Conservation (phyloP, 805 yeast genomes). For the Wickerhamiella azymoides region DNA sequence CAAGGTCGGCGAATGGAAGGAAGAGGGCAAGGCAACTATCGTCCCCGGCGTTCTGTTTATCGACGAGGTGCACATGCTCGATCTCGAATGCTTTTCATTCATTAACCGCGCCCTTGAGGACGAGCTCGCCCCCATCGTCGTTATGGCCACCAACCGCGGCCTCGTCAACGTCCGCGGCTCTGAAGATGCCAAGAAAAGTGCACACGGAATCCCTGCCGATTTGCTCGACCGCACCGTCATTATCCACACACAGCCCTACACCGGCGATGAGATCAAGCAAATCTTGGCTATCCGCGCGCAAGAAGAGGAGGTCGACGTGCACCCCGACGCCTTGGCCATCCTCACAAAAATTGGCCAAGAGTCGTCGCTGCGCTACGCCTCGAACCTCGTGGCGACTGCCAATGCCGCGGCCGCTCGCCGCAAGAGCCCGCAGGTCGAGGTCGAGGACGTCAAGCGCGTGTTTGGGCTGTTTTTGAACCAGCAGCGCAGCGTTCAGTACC, state of each 20-base stretch:
- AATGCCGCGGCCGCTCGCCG: constrained; percentile 76
- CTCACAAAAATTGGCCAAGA: constrained; percentile 82
- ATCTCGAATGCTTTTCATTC: constrained; percentile 89
- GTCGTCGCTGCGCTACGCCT: constrained; percentile 82
- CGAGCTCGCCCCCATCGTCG: constrained; percentile 90
- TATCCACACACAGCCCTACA: constrained; percentile 70
- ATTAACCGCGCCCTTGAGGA: constrained; percentile 93
- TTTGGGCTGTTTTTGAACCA: constrained; percentile 80
- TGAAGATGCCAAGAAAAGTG: constrained; percentile 58
- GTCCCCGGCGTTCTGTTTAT: constrained; percentile 95
- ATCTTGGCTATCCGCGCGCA: constrained; percentile 81
- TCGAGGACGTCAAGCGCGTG: constrained; percentile 74
- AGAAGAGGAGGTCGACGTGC: constrained; percentile 82
- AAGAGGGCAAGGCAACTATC: constrained; percentile 94
- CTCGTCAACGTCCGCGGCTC: constrained; percentile 89
- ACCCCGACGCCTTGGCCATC: constrained; percentile 70
- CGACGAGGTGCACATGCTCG: constrained; percentile 98
- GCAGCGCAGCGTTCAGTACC: constrained; percentile 73
- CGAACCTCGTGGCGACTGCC: constrained; percentile 81
- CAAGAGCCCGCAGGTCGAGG: constrained; percentile 54
- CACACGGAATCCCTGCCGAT: constrained; percentile 96
- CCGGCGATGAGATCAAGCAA: constrained; percentile 69
- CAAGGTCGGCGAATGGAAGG: constrained; percentile 96
- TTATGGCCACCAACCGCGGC: constrained; percentile 97
- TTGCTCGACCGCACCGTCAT: constrained; percentile 86